phyloP scores from a whole-genome alignment of 2,329 filamentous ascomycete species.

The Colletotrichum navitas region DNA sequence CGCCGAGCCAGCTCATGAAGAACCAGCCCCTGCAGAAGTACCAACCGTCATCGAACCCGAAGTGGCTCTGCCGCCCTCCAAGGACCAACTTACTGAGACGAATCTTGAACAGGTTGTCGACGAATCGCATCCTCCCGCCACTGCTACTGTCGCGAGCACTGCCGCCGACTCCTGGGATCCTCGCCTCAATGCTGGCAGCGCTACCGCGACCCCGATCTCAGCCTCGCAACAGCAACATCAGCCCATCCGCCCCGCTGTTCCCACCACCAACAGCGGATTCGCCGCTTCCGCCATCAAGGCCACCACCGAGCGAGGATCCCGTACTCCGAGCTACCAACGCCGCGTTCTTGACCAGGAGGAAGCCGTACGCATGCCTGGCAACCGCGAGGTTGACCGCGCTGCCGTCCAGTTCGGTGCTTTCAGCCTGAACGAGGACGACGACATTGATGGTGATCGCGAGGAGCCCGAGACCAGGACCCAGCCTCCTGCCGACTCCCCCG shows the following conservation, averaged over 20 bases:
- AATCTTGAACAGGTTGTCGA: conserved; percentile 94
- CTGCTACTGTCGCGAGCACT: conserved; percentile 89
- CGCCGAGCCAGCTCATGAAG: conserved; percentile 45
- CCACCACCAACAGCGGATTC: conserved; percentile 69
- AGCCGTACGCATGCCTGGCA: conserved; percentile 97
- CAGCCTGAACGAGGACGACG: conserved; percentile 85
- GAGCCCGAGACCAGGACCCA: conserved; percentile 95
- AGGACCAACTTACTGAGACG: conserved; percentile 87
- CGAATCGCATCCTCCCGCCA: conserved; percentile 79
- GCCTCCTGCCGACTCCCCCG: conserved; percentile 91
- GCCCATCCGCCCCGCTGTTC: conserved; percentile 62
- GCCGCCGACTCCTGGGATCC: conserved; percentile 88
- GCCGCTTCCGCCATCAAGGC: conserved; percentile 87
- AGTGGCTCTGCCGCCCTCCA: conserved; percentile 74
- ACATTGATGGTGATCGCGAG: conserved; percentile 94
- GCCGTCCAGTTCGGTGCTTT: conserved; percentile 97
- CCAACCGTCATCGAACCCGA: conserved; percentile 61
- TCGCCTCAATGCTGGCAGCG: conserved; percentile 68
- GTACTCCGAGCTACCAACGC: conserved; percentile 85
- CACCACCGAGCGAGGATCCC: conserved; percentile 70
- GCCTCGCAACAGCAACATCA: conserved; percentile 73
- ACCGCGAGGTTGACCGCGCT: conserved; percentile 92
- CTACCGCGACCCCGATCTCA: conserved; percentile 75
- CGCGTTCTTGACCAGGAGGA: conserved; percentile 95
- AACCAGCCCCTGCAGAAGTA: conserved; percentile 46